These are phyloP conservation scores for Dissoconium aciculare DNA, from an alignment of 2,329 filamentous ascomycete species.

Conservation along the genomic window DNA sequence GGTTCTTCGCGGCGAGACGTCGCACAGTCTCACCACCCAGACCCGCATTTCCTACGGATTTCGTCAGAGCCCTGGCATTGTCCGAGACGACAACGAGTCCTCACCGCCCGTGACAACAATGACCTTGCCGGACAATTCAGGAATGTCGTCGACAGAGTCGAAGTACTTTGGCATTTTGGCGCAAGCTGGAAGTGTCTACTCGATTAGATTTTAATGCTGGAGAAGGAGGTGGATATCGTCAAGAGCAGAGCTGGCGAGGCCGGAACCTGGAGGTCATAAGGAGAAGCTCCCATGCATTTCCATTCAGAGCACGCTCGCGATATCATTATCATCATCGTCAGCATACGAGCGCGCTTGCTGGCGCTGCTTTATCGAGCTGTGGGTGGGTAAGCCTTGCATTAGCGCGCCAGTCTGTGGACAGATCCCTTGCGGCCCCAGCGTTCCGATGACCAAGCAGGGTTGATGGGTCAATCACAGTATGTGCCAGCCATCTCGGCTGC, in stretches of 20 bases:
- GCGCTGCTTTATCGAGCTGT: too few relatives aligned
- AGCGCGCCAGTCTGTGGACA: conserved; percentile 1
- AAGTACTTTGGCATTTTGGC: conserved; percentile 2
- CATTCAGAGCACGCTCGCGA: background rate
- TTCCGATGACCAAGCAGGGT: conserved; percentile 1
- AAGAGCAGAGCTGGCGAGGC: conserved; percentile 1
- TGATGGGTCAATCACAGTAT: background rate
- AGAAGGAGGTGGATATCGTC: background rate
- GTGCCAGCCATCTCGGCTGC: background rate
- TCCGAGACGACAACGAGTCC: background rate
- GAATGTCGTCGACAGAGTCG: conserved; percentile 24
- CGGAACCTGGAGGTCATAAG: conserved; percentile 1
- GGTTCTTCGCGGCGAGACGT: conserved; percentile 31
- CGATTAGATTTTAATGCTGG: background rate
- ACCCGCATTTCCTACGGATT: conserved; percentile 27
- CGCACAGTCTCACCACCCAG: conserved; percentile 33
- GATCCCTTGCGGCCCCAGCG: background rate
- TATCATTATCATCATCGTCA: background rate
- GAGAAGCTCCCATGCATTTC: background rate
- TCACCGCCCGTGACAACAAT: conserved; percentile 30
- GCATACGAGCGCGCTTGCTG: conserved; percentile 1
- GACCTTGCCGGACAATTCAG: conserved; percentile 28
- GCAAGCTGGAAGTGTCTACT: background rate
- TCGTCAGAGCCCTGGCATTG: conserved; percentile 1
- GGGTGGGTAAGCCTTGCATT: conserved; percentile 1